Base-by-base conservation (phyloP, 2,329 filamentous ascomycete genomes). In the Aspergillus tanneri region DNA sequence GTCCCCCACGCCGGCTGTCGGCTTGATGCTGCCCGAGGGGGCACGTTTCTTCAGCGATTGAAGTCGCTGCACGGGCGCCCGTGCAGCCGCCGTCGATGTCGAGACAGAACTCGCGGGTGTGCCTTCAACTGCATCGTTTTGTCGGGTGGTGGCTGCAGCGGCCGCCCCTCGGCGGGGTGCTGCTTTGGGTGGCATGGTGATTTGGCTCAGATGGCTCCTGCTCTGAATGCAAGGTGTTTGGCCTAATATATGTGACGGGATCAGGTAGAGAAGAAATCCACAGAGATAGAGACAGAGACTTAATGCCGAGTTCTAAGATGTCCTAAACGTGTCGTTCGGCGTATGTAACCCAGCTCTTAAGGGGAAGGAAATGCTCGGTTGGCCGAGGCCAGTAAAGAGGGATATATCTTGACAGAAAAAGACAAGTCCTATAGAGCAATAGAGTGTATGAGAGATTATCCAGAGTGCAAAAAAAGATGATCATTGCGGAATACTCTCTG, bases 1-100 rank as follows among this genome's bases (percentile, higher is more conserved):
- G 8, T 58, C 46, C n/a, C n/a, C n/a, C 5, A 48, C 52, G 9
- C 52, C 51, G 46, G 50, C 46, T 2, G 56, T 38, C 23, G 50
- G 46, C 46, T 43, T 46, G 18, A 73, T 70, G 42, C 67, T 71
- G 11, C 71, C 65, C 3, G 66, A 59, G 2, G 69, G 61, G 5
- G 62, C 55, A 32, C 69, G 65, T 55, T 66, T 70, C 43, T 72
- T 72, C 10, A 74, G 57, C 0, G 72, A 70, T 55, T 74, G 69
- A 11, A 75, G 62, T 16, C 72, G 69, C 50, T 72, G 69, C 16
- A 73, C 69, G 1, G 68, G 62, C 3, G 66, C 60, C 52, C 69
- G 64, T 11, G 59, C 38, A 38, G 46, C 21, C 43, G 50, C 49
- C 21, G 49, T 32, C 14, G 41, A 37, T 21, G 55, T 39, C 21